Evolutionary conservation across 2,329 filamentous ascomycete genomes (phyloP).

Genomic region (Colletotrichum acutatum): DNA sequence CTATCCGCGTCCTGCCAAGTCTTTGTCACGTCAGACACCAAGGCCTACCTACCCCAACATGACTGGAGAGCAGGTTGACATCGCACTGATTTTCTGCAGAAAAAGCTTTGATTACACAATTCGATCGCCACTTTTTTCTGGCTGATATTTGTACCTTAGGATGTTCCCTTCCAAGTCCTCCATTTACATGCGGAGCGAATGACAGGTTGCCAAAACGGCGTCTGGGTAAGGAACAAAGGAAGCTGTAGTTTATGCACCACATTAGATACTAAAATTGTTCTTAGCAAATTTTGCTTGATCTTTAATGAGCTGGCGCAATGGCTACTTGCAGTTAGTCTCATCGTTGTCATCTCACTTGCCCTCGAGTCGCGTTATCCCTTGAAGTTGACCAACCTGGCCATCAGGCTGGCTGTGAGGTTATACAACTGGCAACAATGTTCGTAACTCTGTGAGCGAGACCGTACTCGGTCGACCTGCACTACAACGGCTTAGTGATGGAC

Average conservation of each 20-base stretch:
- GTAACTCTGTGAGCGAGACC: background rate
- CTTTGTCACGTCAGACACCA: background rate
- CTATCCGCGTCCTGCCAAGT: slow-evolving; percentile 5
- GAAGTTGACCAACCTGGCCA: background rate
- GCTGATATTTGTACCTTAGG: slow-evolving; percentile 39
- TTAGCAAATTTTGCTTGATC: slow-evolving; percentile 6
- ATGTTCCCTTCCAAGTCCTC: slow-evolving; percentile 29
- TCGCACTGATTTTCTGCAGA: slow-evolving; percentile 35
- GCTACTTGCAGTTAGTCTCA: no score
- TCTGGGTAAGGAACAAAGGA: slow-evolving; percentile 34
- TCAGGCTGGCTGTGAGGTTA: background rate
- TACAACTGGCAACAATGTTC: background rate
- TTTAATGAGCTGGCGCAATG: background rate
- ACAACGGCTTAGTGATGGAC: background rate
- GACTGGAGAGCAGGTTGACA: slow-evolving; percentile 23
- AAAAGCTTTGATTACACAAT: slow-evolving; percentile 9
- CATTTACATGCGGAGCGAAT: slow-evolving; percentile 28
- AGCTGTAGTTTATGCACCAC: slow-evolving; percentile 17
- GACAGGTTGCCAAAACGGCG: slow-evolving; percentile 21
- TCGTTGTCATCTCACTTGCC: background rate
- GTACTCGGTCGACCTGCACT: background rate
- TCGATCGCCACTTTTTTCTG: slow-evolving; percentile 29
- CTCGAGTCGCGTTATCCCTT: background rate
- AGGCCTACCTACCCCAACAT: slow-evolving; percentile 33
- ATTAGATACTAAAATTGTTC: slow-evolving; percentile 11